Conservation (phyloP, 2,329 filamentous ascomycete species). For the Arthroderma sp. region DNA sequence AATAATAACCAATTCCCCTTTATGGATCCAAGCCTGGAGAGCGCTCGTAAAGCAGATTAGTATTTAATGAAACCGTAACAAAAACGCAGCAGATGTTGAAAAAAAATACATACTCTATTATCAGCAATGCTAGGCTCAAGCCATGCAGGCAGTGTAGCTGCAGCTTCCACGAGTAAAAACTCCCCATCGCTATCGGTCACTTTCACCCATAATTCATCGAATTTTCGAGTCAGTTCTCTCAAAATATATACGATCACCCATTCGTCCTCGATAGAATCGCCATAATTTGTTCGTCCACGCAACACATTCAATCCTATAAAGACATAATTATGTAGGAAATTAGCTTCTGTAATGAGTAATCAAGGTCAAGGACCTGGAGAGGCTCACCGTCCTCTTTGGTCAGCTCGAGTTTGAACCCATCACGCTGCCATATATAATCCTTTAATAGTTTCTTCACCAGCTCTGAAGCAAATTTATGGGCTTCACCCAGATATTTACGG, state of each 20-base stretch:
- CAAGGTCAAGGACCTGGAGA: too few species aligned
- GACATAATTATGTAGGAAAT: conserved; percentile 10
- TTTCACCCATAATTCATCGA: conserved; percentile 65
- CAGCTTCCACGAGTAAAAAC: conserved; percentile 87
- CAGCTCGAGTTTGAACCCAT: conserved; percentile 58
- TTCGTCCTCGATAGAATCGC: conserved; percentile 91
- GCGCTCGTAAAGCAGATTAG: conserved; percentile 1
- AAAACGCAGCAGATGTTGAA: not conserved
- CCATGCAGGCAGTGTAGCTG: conserved; percentile 77
- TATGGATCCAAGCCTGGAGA: conserved; percentile 64
- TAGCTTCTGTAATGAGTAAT: conserved; percentile 3
- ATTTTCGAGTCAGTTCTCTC: conserved; percentile 61
- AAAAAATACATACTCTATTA: conserved; percentile 44
- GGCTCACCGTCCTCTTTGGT: conserved; percentile 46
- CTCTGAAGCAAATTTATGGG: conserved; percentile 55
- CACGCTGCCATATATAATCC: conserved; percentile 91
- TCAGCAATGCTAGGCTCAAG: conserved; percentile 79
- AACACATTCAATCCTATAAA: conserved; percentile 43
- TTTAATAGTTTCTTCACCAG: conserved; percentile 54
- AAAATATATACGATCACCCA: conserved; percentile 92
- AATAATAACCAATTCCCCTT: conserved; percentile 62
- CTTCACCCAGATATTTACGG: conserved; percentile 51
- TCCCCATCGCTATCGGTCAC: conserved; percentile 84
- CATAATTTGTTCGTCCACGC: conserved; percentile 68
- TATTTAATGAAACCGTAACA: too few species aligned